Evolutionary conservation across 768 basidiomycete genomes (phyloP), one percentile per base, ranked within the genome.

Genomic region (Amanita jacksonii): DNA sequence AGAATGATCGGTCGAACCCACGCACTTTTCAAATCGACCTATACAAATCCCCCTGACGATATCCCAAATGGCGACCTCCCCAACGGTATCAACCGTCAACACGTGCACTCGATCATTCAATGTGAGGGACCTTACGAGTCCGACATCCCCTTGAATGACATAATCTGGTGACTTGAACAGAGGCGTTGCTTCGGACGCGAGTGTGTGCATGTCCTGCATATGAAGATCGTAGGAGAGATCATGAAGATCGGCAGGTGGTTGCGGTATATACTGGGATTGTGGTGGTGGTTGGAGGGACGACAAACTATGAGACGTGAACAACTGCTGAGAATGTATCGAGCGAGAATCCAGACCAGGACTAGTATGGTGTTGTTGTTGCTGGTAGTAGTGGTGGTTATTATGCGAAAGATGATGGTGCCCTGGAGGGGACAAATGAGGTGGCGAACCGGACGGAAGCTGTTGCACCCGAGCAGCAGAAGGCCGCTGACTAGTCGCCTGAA

Each of bases 41-140:
- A 81, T 59, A 60, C 92, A 98, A 2, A 66, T 47, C 0, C 84
- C 81, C 1, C 81, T 70, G 8, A 92, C 73, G 46, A 99, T 77
- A 64, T 98, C 85, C 94, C 94, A 99, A 5, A 90, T 82, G 0
- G 83, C 86, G 8, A 97, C 82, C 52, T 86, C 80, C 4, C 92
- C 91, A 1, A 74, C 71, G 0, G 90, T 94, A 56, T 97, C 85
- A 32, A 96, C 82, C 0, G 90, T 91, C 34, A 99, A 65, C 15
- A 85, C 90, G 56, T 97, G 92, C 51, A 90, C 70, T 47, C 88
- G 73, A 57, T 97, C 90, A 59, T 89, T 96, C 32, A 98, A 64
- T 37, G 94, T 67, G 32, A 86, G 65, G 5, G 79, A 81, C 25
- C 93, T 73, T 38, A 96, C 81, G 18, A 97, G 73, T 3, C 94